Percentiles rank a stretch among this genome's conserved stretches.
Evolutionary conservation across 768 basidiomycete genomes (phyloP).

Genomic region (Tephrocybe sp.): DNA sequence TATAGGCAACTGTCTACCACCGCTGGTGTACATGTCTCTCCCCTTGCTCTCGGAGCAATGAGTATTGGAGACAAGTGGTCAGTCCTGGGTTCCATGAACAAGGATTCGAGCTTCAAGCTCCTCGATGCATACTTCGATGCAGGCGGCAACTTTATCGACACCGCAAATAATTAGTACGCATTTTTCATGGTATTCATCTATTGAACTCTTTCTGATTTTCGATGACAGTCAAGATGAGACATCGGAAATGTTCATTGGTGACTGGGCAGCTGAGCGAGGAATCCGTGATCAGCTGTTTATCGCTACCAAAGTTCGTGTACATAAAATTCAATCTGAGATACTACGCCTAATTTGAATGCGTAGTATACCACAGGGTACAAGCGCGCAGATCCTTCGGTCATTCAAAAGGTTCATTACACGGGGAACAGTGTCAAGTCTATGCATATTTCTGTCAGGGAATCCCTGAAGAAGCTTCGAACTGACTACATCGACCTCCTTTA

Average conservation of each 20-base stretch:
- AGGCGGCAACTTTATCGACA: constrained; percentile 43
- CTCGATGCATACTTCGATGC: constrained; percentile 36
- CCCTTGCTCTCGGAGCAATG: constrained; percentile 48
- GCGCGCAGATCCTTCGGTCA: constrained; percentile 5
- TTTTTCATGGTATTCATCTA: neutral
- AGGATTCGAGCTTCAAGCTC: constrained; percentile 35
- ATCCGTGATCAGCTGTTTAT: constrained; percentile 45
- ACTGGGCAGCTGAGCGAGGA: constrained; percentile 40
- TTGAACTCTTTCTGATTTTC: neutral
- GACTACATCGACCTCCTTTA: constrained; percentile 39
- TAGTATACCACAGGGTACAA: constrained; percentile 18
- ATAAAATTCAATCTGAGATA: too few species aligned
- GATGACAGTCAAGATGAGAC: constrained; percentile 32
- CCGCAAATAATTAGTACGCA: constrained; percentile 35
- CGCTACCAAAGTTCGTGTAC: constrained; percentile 34
- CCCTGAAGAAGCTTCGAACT: constrained; percentile 40
- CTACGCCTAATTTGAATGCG: neutral
- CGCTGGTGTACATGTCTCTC: constrained; percentile 48
- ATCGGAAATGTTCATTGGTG: constrained; percentile 43
- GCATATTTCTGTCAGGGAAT: constrained; percentile 32
- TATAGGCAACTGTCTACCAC: constrained; percentile 36
- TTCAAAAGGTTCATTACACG: constrained; percentile 16
- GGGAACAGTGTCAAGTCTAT: constrained; percentile 45
- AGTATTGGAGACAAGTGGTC: constrained; percentile 39
- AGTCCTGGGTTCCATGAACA: constrained; percentile 29